Conservation (phyloP, 495 filamentous ascomycete genomes). For the Apodospora peruviana region DNA sequence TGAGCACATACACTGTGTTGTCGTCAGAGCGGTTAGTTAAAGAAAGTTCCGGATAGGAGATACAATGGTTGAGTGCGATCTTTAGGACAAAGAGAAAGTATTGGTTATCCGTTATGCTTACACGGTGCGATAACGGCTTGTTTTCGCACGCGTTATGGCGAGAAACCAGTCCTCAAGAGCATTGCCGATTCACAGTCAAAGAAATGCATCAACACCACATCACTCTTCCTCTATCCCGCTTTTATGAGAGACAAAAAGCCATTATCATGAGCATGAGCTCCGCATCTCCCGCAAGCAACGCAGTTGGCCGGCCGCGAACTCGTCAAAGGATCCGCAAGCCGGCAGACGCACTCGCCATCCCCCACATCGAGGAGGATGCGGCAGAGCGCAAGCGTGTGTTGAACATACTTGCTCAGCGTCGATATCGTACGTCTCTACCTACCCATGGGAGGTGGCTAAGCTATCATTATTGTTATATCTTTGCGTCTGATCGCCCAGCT, state of each 20-base stretch:
- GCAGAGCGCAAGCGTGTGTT: conserved; percentile 43
- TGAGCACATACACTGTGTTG: too few species aligned
- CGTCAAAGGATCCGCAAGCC: conserved; percentile 22
- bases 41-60: too few species aligned
- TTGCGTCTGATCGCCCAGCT: neutral
- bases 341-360: conserved; percentile 19
- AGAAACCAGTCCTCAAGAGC: neutral
- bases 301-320: conserved; percentile 11
- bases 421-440: conserved; percentile 36
- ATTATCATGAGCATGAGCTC: too few species aligned
- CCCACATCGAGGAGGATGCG: conserved; percentile 31
- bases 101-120: conserved; percentile 6
- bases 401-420: conserved; percentile 45
- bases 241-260: too few species aligned
- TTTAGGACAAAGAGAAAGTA: neutral
- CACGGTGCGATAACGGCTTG: neutral
- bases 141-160: conserved; percentile 1
- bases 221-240: too few species aligned
- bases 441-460: neutral
- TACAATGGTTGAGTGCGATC: too few species aligned
- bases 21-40: too few species aligned
- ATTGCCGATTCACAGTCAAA: too few species aligned
- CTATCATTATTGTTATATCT: neutral
- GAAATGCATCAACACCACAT: too few species aligned
- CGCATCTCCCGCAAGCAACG: too few species aligned